Percentiles rank a stretch among this genome's conserved stretches.
phyloP scores from a whole-genome alignment of 768 basidiomycete genomes.

The Suillus brevipes region DNA sequence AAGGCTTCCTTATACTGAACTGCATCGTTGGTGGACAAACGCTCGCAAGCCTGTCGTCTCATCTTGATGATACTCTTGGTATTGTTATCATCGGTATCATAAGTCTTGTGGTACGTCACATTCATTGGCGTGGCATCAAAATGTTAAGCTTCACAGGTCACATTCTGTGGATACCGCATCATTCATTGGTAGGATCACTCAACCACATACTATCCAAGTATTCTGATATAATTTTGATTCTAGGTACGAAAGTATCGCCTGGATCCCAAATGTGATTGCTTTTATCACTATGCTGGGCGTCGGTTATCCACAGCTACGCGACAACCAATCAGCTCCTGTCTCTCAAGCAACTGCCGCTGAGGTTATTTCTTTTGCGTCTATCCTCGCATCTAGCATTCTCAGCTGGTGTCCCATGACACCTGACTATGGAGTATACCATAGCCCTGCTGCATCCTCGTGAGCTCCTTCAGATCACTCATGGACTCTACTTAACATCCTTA shows the following conservation, averaged over 20 bases:
- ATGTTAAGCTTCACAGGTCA: slow-evolving; percentile 39
- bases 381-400: slow-evolving; percentile 44
- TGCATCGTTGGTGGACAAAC: slow-evolving; percentile 65
- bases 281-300: slow-evolving; percentile 68
- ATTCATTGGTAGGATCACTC: slow-evolving; percentile 48
- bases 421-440: slow-evolving; percentile 52
- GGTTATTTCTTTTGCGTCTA: slow-evolving; percentile 46
- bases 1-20: slow-evolving; percentile 59
- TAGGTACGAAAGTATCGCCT: slow-evolving; percentile 74
- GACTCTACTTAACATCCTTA: background rate
- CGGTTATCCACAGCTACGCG: slow-evolving; percentile 63
- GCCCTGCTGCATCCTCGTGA: slow-evolving; percentile 60
- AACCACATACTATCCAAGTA: background rate
- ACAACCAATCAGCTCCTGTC: slow-evolving; percentile 38
- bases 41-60: slow-evolving; percentile 46
- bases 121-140: background rate
- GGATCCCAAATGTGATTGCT: slow-evolving; percentile 74
- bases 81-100: slow-evolving; percentile 36
- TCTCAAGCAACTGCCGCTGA: slow-evolving; percentile 33
- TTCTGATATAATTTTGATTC: background rate
- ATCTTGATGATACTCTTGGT: slow-evolving; percentile 30
- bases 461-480: slow-evolving; percentile 8
- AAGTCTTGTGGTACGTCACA: slow-evolving; percentile 28
- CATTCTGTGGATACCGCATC: slow-evolving; percentile 66
- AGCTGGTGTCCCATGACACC: slow-evolving; percentile 45